These are phyloP conservation scores for Globomyces pollinis-pini DNA, from an alignment of 192 early-diverging fungal species.

Conservation along the genomic window DNA sequence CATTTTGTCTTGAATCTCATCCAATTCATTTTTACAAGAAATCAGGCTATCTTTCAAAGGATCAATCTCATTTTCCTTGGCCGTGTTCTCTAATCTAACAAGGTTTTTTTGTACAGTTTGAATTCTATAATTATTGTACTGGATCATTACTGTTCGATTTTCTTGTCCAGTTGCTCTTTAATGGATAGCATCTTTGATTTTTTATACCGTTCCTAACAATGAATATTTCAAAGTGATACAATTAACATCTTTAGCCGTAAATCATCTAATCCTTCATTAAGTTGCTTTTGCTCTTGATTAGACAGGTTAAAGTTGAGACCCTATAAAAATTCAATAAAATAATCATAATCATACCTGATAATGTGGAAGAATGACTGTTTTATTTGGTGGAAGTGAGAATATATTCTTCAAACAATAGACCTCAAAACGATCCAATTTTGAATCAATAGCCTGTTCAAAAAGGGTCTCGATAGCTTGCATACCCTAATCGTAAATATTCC, in stretches of 20 bases:
- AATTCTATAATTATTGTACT: no score
- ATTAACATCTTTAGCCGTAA: not conserved
- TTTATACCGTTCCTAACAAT: no score
- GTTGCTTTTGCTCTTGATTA: not conserved
- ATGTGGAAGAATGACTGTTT: not conserved
- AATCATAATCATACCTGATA: conserved; percentile 3
- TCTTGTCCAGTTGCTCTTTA: no score
- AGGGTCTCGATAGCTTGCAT: conserved; percentile 69
- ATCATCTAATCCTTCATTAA: not conserved
- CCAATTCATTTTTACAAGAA: no score
- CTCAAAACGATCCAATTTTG: conserved; percentile 78
- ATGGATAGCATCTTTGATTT: no score
- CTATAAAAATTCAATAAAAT: not conserved
- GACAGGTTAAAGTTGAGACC: not conserved
- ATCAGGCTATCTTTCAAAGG: no score
- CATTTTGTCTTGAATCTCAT: no score
- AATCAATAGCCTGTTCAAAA: conserved; percentile 70
- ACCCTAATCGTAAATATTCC: conserved; percentile 24
- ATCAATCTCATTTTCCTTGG: no score
- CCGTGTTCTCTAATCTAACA: no score
- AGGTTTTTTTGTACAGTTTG: no score
- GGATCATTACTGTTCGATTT: no score
- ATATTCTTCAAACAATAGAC: conserved; percentile 67
- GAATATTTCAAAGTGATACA: not conserved
- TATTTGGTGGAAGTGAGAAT: conserved; percentile 50